Base-by-base conservation (phyloP, 257 asterid species). In the Solanum bulbocastanum region DNA sequence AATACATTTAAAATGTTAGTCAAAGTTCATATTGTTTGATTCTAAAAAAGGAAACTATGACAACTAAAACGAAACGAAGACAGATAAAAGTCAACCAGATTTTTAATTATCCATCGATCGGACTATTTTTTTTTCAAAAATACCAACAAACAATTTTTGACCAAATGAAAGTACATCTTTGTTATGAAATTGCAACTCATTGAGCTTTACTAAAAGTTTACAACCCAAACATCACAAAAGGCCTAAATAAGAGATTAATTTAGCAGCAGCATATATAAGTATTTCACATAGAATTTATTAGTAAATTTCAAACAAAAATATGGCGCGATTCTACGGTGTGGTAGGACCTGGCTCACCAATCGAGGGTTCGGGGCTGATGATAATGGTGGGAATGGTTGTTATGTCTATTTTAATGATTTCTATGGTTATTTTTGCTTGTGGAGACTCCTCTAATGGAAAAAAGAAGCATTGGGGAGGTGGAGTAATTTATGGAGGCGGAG, bases 361-460 rank as follows among this genome's bases (percentile, higher is more conserved):
- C 10, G 37, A 75, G 33, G 83, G 86, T 7, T 87, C 88, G 2
- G 88, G 88, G 39, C 25, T 87, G 16, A 25, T 87, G 4, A 33
- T 84, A 42, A 75, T 89, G 75, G 14, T 89, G 37, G 88, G 89
- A 35, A 87, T 89, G 91, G 36, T 89, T 10, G 46, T 84, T 6
- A 84, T 89, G 87, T 89, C 91, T 30, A 3, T 84, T 52, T 33
- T 85, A 40, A 83, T 88, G 69, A 39, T 88, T 5, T 90, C 90
- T 46, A 76, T 86, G 87, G 30, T 86, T 37, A 62, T 90, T 42
- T 83, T 88, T 62, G 86, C 85, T 13, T 90, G 92, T 62, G 90
- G 36, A 1, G 90, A 87, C 25, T 15, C 46, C 30, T 52, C 76
- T 68, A 76, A 35, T 9, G 85, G 32, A 5, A 20, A 10, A 40